A percentile compares a stretch with the other conserved stretches of the same genome.
phyloP scores from a whole-genome alignment of 306 rosid genomes.

The Alnus rubra region DNA sequence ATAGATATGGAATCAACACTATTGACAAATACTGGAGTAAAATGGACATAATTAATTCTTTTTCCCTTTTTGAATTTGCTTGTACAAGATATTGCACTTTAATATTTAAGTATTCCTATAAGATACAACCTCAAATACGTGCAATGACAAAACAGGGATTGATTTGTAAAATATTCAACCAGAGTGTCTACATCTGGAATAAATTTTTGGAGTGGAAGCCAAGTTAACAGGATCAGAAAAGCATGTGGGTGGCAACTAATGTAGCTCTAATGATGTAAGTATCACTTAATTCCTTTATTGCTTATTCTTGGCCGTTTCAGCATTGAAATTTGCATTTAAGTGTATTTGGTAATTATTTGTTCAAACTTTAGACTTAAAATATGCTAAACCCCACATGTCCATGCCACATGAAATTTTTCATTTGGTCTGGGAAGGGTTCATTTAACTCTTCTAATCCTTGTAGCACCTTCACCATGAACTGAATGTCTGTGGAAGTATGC shows the following conservation, averaged over 20 bases:
- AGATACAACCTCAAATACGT: background rate
- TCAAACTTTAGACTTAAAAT: background rate
- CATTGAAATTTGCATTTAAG: background rate
- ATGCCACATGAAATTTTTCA: background rate
- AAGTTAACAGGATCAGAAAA: background rate
- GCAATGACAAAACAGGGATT: background rate
- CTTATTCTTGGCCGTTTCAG: constrained; percentile 3
- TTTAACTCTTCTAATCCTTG: background rate
- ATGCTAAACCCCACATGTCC: background rate
- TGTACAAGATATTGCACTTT: background rate
- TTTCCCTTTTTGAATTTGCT: background rate
- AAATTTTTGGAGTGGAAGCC: background rate
- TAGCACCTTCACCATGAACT: constrained; percentile 1
- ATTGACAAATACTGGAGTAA: background rate
- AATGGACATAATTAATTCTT: background rate
- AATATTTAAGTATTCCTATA: background rate
- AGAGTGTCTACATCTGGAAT: background rate
- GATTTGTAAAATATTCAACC: background rate
- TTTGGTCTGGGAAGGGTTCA: background rate
- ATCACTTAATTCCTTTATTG: background rate
- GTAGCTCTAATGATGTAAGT: background rate
- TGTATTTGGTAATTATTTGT: background rate
- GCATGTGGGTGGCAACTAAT: background rate
- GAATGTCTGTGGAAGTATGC: background rate
- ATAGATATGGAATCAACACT: background rate